These are phyloP conservation scores for Pythium grandisporangium DNA, from an alignment of 352 stramenopile genomes.

Conservation along the genomic window DNA sequence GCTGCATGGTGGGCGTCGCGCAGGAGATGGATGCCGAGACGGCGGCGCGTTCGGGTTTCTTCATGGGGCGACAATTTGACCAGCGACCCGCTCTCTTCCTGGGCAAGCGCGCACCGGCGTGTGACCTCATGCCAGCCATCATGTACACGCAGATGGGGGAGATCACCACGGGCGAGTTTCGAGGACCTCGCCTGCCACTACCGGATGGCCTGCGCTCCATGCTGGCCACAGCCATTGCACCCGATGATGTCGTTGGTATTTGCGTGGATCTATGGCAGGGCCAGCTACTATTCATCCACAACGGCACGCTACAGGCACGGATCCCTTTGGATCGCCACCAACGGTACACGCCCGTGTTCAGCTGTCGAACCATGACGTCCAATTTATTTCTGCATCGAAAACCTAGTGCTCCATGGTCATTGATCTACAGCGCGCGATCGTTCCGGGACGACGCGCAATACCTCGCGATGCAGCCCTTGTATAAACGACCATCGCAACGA, in stretches of 20 bases:
- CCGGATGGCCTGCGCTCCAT: slow-evolving; percentile 30
- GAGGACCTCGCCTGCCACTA: slow-evolving; percentile 34
- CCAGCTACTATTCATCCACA: slow-evolving; percentile 41
- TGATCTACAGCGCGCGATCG: slow-evolving; percentile 25
- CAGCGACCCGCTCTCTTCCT: slow-evolving; percentile 30
- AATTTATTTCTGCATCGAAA: slow-evolving; percentile 36
- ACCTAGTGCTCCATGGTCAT: slow-evolving; percentile 26
- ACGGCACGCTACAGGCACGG: slow-evolving; percentile 26
- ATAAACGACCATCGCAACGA: too few relatives aligned
- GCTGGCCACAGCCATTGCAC: slow-evolving; percentile 32
- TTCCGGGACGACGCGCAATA: slow-evolving; percentile 13
- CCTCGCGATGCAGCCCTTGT: slow-evolving; percentile 6
- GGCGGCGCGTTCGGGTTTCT: slow-evolving; percentile 26
- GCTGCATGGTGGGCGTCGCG: slow-evolving; percentile 44
- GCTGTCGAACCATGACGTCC: slow-evolving; percentile 30
- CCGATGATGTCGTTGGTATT: slow-evolving; percentile 45
- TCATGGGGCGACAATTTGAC: slow-evolving; percentile 14
- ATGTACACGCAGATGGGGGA: slow-evolving; percentile 67
- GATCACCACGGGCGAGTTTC: slow-evolving; percentile 59
- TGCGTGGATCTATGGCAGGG: slow-evolving; percentile 44
- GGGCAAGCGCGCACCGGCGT: slow-evolving; percentile 38
- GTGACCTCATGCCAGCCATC: slow-evolving; percentile 58
- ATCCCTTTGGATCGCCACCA: slow-evolving; percentile 30
- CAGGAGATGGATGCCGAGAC: slow-evolving; percentile 22
- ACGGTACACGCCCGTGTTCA: slow-evolving; percentile 52